Evolutionary conservation across 176 grass and related monocot species (phyloP).

Genomic region (Oryza brachyantha): DNA sequence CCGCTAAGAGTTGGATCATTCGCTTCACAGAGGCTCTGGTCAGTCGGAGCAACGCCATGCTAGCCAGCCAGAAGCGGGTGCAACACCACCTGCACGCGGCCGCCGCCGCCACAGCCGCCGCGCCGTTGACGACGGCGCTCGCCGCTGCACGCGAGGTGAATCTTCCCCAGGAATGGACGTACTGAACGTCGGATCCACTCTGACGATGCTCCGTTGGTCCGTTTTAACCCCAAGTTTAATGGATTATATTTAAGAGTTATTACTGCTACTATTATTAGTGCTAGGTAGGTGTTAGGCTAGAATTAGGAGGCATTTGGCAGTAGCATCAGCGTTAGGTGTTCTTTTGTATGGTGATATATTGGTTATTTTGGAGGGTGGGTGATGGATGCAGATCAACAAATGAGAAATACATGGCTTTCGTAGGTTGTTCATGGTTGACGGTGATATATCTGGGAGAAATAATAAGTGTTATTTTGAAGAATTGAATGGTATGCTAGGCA

Average conservation of each 20-base stretch:
- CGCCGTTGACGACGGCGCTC: not conserved
- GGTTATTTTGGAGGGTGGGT: slow-evolving; percentile 52
- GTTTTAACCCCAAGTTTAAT: slow-evolving; percentile 20
- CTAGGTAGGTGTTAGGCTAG: slow-evolving; percentile 54
- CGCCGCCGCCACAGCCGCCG: not conserved
- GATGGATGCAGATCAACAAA: slow-evolving; percentile 21
- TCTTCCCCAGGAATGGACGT: slow-evolving; percentile 89
- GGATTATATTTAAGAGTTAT: slow-evolving; percentile 24
- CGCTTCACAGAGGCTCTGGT: slow-evolving; percentile 54
- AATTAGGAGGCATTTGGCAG: slow-evolving; percentile 36
- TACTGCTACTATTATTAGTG: slow-evolving; percentile 26
- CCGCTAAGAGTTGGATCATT: not conserved
- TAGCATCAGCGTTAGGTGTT: slow-evolving; percentile 64
- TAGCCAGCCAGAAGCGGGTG: slow-evolving; percentile 29
- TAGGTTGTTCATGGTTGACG: not conserved
- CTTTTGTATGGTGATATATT: slow-evolving; percentile 46
- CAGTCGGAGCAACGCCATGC: slow-evolving; percentile 53
- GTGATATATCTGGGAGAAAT: not conserved
- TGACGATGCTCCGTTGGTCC: slow-evolving; percentile 9
- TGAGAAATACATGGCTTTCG: slow-evolving; percentile 27
- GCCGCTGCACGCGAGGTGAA: slow-evolving; percentile 18
- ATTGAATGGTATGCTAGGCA: not conserved
- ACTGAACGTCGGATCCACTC: slow-evolving; percentile 36
- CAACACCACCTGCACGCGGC: not conserved
- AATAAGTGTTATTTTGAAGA: slow-evolving; percentile 26